Percentiles rank a stretch among this genome's conserved stretches.
phyloP scores from a whole-genome alignment of 352 stramenopile genomes.

The Detonula confervacea region DNA sequence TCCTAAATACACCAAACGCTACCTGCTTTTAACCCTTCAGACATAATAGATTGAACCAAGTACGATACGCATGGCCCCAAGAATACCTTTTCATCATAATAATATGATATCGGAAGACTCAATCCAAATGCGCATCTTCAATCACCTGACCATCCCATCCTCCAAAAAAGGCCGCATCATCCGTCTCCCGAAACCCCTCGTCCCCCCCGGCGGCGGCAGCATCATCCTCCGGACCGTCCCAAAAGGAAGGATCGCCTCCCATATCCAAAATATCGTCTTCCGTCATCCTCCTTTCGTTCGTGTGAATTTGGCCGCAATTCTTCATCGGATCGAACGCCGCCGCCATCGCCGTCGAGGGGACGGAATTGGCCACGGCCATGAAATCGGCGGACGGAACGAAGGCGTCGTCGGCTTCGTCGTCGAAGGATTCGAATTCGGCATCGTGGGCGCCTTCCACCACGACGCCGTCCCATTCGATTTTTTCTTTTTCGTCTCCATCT shows the following conservation, averaged over 20 bases:
- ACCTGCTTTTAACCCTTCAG: too few relatives aligned
- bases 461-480: slow-evolving; percentile 34
- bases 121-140: slow-evolving; percentile 65
- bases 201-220: too few relatives aligned
- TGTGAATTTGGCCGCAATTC: slow-evolving; percentile 37
- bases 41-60: background rate
- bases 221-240: background rate
- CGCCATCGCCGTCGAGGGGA: slow-evolving; percentile 23
- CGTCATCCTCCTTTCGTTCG: slow-evolving; percentile 6
- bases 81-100: background rate
- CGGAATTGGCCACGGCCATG: slow-evolving; percentile 31
- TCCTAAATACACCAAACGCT: too few relatives aligned
- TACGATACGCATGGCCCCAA: background rate
- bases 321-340: slow-evolving; percentile 25
- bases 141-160: slow-evolving; percentile 67
- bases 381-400: slow-evolving; percentile 47
- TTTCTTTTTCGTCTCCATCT: slow-evolving; percentile 1
- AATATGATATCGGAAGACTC: too few relatives aligned
- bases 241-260: background rate
- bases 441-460: slow-evolving; percentile 41
- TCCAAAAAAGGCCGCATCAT: slow-evolving; percentile 56
- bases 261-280: slow-evolving; percentile 28
- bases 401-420: background rate
- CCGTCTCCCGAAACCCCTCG: slow-evolving; percentile 36
- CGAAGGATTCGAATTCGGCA: slow-evolving; percentile 29